These are phyloP conservation scores for Tagetes patula DNA, from an alignment of 129 eudicot species.

Conservation along the genomic window DNA sequence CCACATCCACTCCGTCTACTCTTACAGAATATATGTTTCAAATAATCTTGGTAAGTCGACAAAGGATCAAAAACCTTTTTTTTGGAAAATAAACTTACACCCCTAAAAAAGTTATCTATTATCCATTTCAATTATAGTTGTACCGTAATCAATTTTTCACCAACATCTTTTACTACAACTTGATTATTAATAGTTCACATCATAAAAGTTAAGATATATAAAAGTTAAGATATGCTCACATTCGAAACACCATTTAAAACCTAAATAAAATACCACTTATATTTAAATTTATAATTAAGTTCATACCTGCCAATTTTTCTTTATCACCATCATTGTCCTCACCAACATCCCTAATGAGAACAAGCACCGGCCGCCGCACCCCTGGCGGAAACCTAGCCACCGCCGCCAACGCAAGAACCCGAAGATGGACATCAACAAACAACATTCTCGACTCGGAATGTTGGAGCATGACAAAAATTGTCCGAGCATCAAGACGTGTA, in stretches of 20 bases:
- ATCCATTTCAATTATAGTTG: background rate
- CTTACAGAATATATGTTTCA: no score
- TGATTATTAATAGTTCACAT: background rate
- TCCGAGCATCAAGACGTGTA: conserved; percentile 41
- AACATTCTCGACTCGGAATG: conserved; percentile 34
- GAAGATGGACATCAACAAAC: conserved; percentile 32
- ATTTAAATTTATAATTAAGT: background rate
- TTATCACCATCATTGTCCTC: background rate
- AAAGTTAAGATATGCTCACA: background rate
- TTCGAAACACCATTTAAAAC: background rate
- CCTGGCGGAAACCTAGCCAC: conserved; percentile 28
- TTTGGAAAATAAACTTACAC: background rate
- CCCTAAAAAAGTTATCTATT: background rate
- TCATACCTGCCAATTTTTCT: conserved; percentile 8
- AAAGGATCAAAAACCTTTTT: background rate
- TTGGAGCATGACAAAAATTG: conserved; percentile 28
- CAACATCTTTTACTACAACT: background rate
- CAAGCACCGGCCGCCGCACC: conserved; percentile 24
- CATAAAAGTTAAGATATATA: background rate
- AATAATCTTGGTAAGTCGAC: background rate
- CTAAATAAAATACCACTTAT: background rate
- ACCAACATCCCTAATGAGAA: conserved; percentile 25
- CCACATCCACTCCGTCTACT: no score
- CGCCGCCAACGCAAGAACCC: conserved; percentile 19
- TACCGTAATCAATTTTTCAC: background rate